phyloP scores from a whole-genome alignment of 2,329 filamentous ascomycete genomes.

The Cephalotrichum gorgonifer region DNA sequence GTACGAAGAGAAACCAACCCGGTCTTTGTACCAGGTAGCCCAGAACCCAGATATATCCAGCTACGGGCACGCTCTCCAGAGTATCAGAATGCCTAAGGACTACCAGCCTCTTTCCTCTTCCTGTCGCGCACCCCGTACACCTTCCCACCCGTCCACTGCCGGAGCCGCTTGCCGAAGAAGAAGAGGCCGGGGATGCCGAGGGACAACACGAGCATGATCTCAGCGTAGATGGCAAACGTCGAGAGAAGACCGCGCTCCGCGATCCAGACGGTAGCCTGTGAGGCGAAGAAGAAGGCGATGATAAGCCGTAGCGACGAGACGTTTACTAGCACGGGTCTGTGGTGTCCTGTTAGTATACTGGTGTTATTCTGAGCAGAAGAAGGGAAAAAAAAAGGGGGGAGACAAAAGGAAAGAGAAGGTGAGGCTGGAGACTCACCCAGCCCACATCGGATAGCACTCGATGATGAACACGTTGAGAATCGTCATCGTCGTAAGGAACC shows the following conservation, averaged over 20 bases:
- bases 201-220: conserved; percentile 18
- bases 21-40: no score
- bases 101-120: conserved; percentile 5
- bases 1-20: no score
- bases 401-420: not conserved
- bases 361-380: not conserved
- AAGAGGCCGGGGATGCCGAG: conserved; percentile 18
- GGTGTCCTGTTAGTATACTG: not conserved
- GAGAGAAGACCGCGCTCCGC: conserved; percentile 14
- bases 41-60: no score
- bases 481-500: conserved; percentile 15
- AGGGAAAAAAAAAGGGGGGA: not conserved
- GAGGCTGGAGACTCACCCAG: not conserved
- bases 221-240: conserved; percentile 19
- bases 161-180: conserved; percentile 11
- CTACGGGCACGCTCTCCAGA: no score
- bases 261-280: conserved; percentile 16
- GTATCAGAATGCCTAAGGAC: no score
- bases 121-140: conserved; percentile 8
- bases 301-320: conserved; percentile 20
- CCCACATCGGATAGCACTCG: conserved; percentile 18
- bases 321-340: conserved; percentile 20
- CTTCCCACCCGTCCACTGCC: conserved; percentile 17
- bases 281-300: conserved; percentile 18
- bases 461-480: conserved; percentile 20